phyloP scores from a whole-genome alignment of 176 grass and related monocot genomes.

The Stipa capillata region DNA sequence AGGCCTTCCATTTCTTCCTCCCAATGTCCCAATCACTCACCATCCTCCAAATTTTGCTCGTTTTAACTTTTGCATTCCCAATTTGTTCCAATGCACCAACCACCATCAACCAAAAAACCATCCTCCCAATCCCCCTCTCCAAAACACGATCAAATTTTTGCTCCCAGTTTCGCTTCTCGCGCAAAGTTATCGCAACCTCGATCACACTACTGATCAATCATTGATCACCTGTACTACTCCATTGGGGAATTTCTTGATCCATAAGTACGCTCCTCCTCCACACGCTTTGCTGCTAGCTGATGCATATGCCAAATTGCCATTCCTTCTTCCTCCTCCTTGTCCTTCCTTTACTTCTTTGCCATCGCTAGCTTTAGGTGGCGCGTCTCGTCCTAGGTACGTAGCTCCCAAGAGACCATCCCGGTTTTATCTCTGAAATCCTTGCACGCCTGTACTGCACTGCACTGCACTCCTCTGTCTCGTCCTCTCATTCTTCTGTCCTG shows the following conservation, averaged over 20 bases:
- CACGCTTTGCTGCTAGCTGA: neutral
- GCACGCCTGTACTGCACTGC: conserved; percentile 20
- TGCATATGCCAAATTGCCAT: too few relatives aligned
- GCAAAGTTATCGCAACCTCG: neutral
- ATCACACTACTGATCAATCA: neutral
- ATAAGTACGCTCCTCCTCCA: conserved; percentile 10
- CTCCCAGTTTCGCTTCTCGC: neutral
- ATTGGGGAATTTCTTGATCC: conserved; percentile 22
- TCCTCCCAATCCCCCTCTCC: neutral
- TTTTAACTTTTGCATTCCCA: too few relatives aligned
- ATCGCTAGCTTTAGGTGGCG: conserved; percentile 41
- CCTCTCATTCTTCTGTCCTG: neutral
- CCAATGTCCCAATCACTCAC: conserved; percentile 20
- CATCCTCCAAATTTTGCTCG: neutral
- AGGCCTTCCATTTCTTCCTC: neutral
- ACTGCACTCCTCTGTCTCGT: neutral
- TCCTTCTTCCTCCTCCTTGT: too few relatives aligned
- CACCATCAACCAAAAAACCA: conserved; percentile 8
- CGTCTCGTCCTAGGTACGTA: conserved; percentile 32
- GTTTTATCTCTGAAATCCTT: neutral
- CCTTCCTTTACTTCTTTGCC: conserved; percentile 82
- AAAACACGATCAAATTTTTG: neutral
- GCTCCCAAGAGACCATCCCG: conserved; percentile 29
- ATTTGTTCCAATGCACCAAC: conserved; percentile 8
- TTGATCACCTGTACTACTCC: neutral